Evolutionary conservation across 768 basidiomycete species (phyloP), one percentile per base, ranked within the genome.

Genomic region (Polyporus arcularius): DNA sequence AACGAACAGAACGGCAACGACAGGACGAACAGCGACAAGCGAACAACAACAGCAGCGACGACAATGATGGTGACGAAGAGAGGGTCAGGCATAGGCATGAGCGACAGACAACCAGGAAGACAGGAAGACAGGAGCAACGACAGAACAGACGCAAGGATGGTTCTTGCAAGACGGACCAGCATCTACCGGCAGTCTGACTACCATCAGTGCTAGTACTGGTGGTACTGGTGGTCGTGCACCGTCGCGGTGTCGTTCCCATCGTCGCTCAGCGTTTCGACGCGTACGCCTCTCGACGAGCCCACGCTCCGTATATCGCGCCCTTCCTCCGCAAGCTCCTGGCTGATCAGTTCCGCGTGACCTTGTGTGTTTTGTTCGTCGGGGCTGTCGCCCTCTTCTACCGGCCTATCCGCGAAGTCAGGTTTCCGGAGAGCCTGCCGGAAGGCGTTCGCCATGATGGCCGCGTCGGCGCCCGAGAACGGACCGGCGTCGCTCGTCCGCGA

Each of bases 381-480:
- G 62, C 81, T 83, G 48, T 86, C 86, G 18, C 84, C 86, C 70
- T 92, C 92, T 67, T 90, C 89, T 14, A 86, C 81, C 3, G 86
- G 82, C 55, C 80, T 71, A 18, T 74, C 83, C n/a, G 87, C 82
- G 73, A 95, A 96, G 70, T 93, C 92, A 10, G 94, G 94, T 72
- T 94, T 94, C 72, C 94, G 82, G 69, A 96, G 78, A 65, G 90
- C 90, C 72, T 89, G 86, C 68, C 94, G 81, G 76, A 96, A 96
- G 6, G 94, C 94, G 76, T 93, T 88, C 42, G 94, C 93, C 86
- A 96, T 92, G 71, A 94, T 90, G 41, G 91, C 92, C 55, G 94
- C 94, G 73, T 96, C 94, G 21, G 89, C 87, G 18, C 85, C 87
- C 47, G 87, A 88, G 74, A 95, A 89, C 10, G 86, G 88, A 11